Base-by-base conservation (phyloP, 1,284 basidiomycete species). In the Apiotrichum veenhuisii region DNA sequence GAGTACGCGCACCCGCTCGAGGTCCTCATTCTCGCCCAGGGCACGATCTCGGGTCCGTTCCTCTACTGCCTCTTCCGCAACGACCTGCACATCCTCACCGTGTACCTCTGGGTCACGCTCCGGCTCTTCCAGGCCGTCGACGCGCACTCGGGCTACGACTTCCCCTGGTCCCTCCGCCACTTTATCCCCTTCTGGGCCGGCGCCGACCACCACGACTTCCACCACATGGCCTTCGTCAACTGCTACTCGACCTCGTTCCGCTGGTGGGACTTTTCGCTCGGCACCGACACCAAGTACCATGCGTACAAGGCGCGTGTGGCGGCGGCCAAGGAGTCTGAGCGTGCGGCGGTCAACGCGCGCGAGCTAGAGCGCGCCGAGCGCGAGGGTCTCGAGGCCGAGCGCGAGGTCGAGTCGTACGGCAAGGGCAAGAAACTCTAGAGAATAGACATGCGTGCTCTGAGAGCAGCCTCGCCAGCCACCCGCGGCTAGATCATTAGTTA, bases 51-150 rank as follows among this genome's bases (percentile, higher is more conserved):
- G 25, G 91, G 91, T 2, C 95, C 94, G 0, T 80, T 97, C 53
- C 79, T 95, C 50, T 94, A 97, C 81, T 79, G 82, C 61, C 64
- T 82, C 52, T 80, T 81, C 62, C 67, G 70, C 48, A 59, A 67
- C n/a, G 76, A 78, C 63, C 73, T 80, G 20, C 82, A 83, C 75
- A 91, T 98, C 70, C 69, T 94, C 67, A 90, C 93, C 20, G 87
- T 98, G 69, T 96, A 94, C 79, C 66, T 92, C 64, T 98, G 94
- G 94, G 89, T 98, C 73, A 71, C 54, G 14, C 83, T 96, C 50
- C 87, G 94, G 53, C 84, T 98, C 43, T 97, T 93, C 86, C 95
- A 98, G 75, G 95, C 95, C 47, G 86, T 98, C 64, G 95, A 98
- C 69, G 87, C 95, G 1, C 95, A 98, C 84, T 91, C 88, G 52